These are phyloP conservation scores for Pueraria montana DNA, from an alignment of 306 rosid species.

Conservation along the genomic window DNA sequence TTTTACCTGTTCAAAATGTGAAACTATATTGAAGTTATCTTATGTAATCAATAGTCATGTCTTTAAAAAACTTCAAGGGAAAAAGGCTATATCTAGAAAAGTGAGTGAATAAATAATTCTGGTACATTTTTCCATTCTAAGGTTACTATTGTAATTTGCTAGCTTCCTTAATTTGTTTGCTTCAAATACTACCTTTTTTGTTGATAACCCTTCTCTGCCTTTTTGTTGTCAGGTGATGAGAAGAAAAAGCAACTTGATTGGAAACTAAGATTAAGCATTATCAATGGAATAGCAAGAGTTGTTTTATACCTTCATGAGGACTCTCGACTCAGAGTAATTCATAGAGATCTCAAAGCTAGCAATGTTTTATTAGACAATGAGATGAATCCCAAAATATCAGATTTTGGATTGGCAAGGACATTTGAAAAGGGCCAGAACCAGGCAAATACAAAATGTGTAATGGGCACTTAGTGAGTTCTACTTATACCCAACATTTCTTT, in stretches of 20 bases:
- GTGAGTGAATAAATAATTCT: neutral
- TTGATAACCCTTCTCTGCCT: neutral
- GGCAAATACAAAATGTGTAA: too few species aligned
- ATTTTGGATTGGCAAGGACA: slow-evolving; percentile 1
- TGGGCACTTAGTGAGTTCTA: too few species aligned
- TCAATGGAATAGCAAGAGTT: slow-evolving; percentile 8
- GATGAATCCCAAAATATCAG: slow-evolving; percentile 3
- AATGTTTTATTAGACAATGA: neutral
- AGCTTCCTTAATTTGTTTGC: neutral
- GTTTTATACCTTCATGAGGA: neutral
- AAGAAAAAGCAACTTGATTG: neutral
- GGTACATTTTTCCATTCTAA: neutral
- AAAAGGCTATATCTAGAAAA: too few species aligned
- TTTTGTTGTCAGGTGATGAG: slow-evolving; percentile 11
- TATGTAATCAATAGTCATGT: neutral
- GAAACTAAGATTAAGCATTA: slow-evolving; percentile 2
- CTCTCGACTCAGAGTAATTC: neutral
- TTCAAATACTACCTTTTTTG: neutral
- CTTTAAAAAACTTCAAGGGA: too few species aligned
- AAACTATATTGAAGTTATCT: neutral
- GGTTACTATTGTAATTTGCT: neutral
- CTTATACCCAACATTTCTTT: too few species aligned
- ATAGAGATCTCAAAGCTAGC: slow-evolving; percentile 2
- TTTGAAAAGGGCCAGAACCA: neutral
- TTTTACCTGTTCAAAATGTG: neutral